Base-by-base conservation (phyloP, 2,329 filamentous ascomycete species). In the Aquanectria penicillioides region DNA sequence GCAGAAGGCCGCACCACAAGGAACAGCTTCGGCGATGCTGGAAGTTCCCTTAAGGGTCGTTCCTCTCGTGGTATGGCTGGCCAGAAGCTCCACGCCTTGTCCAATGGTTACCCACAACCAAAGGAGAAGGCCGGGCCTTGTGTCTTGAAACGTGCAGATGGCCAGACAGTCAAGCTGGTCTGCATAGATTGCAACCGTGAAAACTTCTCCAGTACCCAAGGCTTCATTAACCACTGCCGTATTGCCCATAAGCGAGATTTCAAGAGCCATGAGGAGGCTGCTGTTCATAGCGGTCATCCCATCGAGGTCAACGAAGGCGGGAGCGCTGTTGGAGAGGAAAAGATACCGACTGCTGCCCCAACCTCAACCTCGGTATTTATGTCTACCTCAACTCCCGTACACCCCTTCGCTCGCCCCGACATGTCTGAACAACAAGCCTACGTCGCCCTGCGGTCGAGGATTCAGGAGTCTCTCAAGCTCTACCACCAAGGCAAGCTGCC, bases 161-260 rank as follows among this genome's bases (percentile, higher is more conserved):
- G 92, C 54, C 84, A 92, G 71, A 88, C 89, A 64, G 94, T 98
- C 64, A 96, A 97, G 77, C 84, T 98, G 44, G 90, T 97, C 63
- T 99, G 95, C 80, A 78, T 91, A 58, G 91, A 95, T 74, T 98
- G 95, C 76, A 85, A 93, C 46, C 86, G 94, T 63, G 92, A 93
- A 74, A 92, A 97, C 75, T 98, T 98, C 72, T 94, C 91, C 54
- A 98, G 94, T 78, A 96, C 94, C 0, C 95, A 98, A 76, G 95
- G 95, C n/a, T 98, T 98, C 78, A 95, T 99, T 79, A 99, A 99
- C 73, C 95, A 99, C 74, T 98, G 94, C 74, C 93, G 95, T 56
- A 98, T 99, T 69, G 93, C 94, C 22, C 95, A 99, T 78, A 91
- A 90, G 73, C 86, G 92, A 58, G 93, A 96, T 64, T 98, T 94